Evolutionary conservation across 306 rosid species (phyloP), one percentile per base, ranked within the genome.

Genomic region (Crotalaria pallida): DNA sequence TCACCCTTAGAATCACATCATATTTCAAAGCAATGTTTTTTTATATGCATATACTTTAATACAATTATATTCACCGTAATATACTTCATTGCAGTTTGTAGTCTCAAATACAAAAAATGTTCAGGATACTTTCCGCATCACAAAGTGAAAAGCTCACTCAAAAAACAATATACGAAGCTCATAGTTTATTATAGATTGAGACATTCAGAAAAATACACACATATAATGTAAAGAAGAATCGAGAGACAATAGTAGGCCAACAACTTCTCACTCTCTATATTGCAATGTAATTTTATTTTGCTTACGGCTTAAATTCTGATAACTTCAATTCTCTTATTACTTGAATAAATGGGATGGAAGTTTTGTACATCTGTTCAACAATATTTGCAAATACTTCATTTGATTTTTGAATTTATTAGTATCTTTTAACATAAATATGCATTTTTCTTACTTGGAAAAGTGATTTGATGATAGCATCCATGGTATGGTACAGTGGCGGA

Each of bases 41-140:
- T 27, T 56, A 3, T 31, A 22, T 48, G 40, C 22, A 23, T 44
- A 18, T 55, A n/a, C 58, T n/a, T 57, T 22, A 9, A 62, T 65
- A 23, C 26, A 58, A 38, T 0, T 58, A 15, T 60, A 19, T 6
- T 60, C 66, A 68, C 58, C 7, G 29, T 67, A 10, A 16, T 73
- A 31, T 67, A 47, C 31, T 13, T 48, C 33, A 3, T 53, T 73
- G 76, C 89, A 92, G 98, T 78, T 88, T 52, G 96, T 92, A 49
- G 71, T 45, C 10, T 75, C 96, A 36, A 67, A 33, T 3, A 84
- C 87, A 50, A 72, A 58, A 76, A 77, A 69, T 58, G 80, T 85
- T 23, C 74, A 73, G 41, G 96, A 88, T 57, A 85, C 84, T 24
- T 92, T 92, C 80, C 85, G 41, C 51, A 85, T 92, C 23, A 86